Conservation (phyloP, 73 alveolate genomes). For the Tetrahymena borealis region DNA sequence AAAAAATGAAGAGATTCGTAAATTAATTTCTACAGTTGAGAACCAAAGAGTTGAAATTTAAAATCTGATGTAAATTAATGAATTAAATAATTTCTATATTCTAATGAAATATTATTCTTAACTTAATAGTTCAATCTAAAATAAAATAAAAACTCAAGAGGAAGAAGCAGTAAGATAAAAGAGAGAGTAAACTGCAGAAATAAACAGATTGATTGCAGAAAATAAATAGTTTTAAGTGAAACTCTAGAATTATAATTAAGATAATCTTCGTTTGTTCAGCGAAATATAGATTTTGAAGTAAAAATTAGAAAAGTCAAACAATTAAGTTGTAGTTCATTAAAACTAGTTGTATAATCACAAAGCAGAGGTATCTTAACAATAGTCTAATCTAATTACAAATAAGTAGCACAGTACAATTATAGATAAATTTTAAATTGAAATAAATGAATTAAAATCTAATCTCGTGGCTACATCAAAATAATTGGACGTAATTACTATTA, state of each 20-base stretch:
- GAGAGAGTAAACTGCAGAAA: not conserved
- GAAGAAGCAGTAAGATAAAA: not conserved
- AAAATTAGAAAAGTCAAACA: not conserved
- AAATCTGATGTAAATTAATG: not conserved
- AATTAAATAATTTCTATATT: not conserved
- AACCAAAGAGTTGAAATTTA: not conserved
- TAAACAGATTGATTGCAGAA: not conserved
- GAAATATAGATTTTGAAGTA: not conserved
- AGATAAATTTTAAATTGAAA: not conserved
- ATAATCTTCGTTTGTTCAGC: not conserved
- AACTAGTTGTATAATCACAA: not conserved
- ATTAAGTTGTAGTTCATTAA: not conserved
- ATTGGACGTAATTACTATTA: not conserved
- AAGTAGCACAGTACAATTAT: not conserved
- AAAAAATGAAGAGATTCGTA: not conserved
- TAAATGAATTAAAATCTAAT: not conserved
- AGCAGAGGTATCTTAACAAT: not conserved
- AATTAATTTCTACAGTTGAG: not conserved
- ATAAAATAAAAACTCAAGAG: not conserved
- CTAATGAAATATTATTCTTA: too few relatives aligned
- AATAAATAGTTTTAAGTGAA: not conserved
- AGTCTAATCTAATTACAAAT: not conserved
- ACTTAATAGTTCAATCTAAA: not conserved
- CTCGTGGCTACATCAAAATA: not conserved
- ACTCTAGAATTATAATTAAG: not conserved